phyloP scores from a whole-genome alignment of 352 stramenopile species.

The Sclerospora graminicola region DNA sequence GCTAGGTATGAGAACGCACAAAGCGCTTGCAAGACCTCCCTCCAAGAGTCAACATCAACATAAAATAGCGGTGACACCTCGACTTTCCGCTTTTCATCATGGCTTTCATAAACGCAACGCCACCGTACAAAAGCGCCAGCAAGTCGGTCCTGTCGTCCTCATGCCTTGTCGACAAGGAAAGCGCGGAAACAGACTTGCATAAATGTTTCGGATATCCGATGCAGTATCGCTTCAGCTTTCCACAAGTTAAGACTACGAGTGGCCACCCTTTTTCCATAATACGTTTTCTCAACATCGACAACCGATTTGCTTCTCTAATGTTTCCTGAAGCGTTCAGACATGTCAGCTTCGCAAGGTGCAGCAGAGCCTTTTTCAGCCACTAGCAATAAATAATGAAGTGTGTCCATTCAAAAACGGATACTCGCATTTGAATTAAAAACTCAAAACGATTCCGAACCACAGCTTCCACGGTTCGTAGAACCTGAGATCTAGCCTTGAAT shows the following conservation, averaged over 20 bases:
- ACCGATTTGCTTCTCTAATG: conserved; percentile 61
- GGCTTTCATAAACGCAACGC: conserved; percentile 59
- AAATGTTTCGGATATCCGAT: conserved; percentile 48
- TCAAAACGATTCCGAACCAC: conserved; percentile 56
- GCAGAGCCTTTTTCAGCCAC: conserved; percentile 64
- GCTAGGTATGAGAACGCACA: conserved; percentile 77
- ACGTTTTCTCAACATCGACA: conserved; percentile 59
- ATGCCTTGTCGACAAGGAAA: conserved; percentile 6
- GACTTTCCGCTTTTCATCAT: conserved; percentile 69
- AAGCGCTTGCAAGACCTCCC: conserved; percentile 64
- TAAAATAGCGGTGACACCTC: conserved; percentile 76
- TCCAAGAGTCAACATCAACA: conserved; percentile 47
- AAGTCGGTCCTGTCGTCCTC: conserved; percentile 48
- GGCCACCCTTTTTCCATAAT: conserved; percentile 90
- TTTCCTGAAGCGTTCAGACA: conserved; percentile 62
- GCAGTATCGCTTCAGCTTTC: conserved; percentile 55
- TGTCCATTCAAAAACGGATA: conserved; percentile 53
- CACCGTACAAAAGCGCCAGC: conserved; percentile 62
- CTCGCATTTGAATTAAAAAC: conserved; percentile 64
- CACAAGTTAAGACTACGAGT: conserved; percentile 54
- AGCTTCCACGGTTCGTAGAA: conserved; percentile 15
- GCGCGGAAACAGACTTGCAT: conserved; percentile 33
- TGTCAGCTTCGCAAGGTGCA: conserved; percentile 30
- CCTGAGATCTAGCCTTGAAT: conserved; percentile 1
- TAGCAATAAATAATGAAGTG: too few relatives aligned